Percentiles rank a stretch among this genome's conserved stretches.
phyloP scores from a whole-genome alignment of 345 rosid species.

The Combretum micranthum region DNA sequence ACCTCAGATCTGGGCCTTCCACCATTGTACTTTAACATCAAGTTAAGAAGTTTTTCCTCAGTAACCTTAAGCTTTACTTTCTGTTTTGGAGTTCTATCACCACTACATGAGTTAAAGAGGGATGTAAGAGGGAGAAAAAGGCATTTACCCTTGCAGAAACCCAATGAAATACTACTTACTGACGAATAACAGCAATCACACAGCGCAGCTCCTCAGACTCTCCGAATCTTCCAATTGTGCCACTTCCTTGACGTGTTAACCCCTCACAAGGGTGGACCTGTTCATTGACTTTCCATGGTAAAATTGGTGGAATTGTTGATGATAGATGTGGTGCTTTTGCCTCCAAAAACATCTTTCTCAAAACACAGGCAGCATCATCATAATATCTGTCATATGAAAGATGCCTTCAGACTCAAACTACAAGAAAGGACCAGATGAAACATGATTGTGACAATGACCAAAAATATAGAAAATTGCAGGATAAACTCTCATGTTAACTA shows the following conservation, averaged over 20 bases:
- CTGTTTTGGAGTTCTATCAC: slow-evolving; percentile 99
- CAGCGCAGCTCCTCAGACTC: slow-evolving; percentile 97
- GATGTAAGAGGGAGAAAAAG: slow-evolving; percentile 8
- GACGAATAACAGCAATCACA: slow-evolving; percentile 91
- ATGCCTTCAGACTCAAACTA: too few relatives aligned
- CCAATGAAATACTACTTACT: slow-evolving; percentile 44
- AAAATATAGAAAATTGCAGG: background rate
- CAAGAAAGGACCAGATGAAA: too few relatives aligned
- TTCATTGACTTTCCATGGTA: slow-evolving; percentile 95
- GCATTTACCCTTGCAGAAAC: slow-evolving; percentile 4
- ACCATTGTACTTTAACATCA: slow-evolving; percentile 97
- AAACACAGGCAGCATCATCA: slow-evolving; percentile 96
- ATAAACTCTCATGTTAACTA: background rate
- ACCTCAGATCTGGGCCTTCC: slow-evolving; percentile 94
- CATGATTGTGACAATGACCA: too few relatives aligned
- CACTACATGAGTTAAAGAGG: slow-evolving; percentile 40
- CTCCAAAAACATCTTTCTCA: slow-evolving; percentile 93
- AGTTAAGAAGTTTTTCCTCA: slow-evolving; percentile 87
- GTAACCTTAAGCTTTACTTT: slow-evolving; percentile 98
- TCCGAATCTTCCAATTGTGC: slow-evolving; percentile 87
- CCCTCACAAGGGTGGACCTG: slow-evolving; percentile 73
- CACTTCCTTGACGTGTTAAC: slow-evolving; percentile 96
- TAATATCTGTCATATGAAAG: slow-evolving; percentile 50
- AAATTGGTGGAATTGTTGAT: slow-evolving; percentile 72
- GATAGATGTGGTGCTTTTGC: slow-evolving; percentile 99